Evolutionary conservation across 2,329 filamentous ascomycete genomes (phyloP), one percentile per base, ranked within the genome.

Genomic region (Botrytis elliptica): DNA sequence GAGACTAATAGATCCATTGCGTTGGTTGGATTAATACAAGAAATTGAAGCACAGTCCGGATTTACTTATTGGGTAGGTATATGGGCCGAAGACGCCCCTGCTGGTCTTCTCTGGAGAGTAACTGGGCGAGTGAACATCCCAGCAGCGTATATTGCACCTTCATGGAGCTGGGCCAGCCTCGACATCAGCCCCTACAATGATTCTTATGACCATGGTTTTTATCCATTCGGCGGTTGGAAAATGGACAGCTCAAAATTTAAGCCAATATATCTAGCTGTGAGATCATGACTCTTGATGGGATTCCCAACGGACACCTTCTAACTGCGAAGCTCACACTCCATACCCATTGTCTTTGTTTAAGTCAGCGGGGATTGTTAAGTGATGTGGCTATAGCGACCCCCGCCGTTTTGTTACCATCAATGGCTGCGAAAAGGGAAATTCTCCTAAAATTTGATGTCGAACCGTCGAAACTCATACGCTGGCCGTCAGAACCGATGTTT

Each of bases 141-240:
- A 42, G 14, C 16, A 40, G 22, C 38, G 42, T 63, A 42, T n/a
- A 2, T 29, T 63, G 38, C 60, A 63, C 38, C 60, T 42, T 63
- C 60, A 20, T 63, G 25, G 38, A 63, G 60, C 60, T 29, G 38
- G 60, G 60, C 7, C 38, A 63, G 36, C 8, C 44, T 7, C 7
- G 44, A 46, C 44, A 46, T 46, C 44, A 22, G 44, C 44, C 6
- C 1, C 44, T 46, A 0, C 44, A 3, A 22, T 22, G 18, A 22
- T 46, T 0, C 44, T 22, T 8, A 0, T 7, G 6, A 9, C 7
- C 0, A 3, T 22, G 18, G 44, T 7, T 3, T 8, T n/a, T 42
- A 40, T 42, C 22, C 60, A 9, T 14, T 6, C 6, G 22, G 9
- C 2, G 36, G 3, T 14, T 12, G 25, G 59, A n/a, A 36, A 7